Evolutionary conservation across 2,329 filamentous ascomycete genomes (phyloP).

Genomic region (Beauveria sp.): DNA sequence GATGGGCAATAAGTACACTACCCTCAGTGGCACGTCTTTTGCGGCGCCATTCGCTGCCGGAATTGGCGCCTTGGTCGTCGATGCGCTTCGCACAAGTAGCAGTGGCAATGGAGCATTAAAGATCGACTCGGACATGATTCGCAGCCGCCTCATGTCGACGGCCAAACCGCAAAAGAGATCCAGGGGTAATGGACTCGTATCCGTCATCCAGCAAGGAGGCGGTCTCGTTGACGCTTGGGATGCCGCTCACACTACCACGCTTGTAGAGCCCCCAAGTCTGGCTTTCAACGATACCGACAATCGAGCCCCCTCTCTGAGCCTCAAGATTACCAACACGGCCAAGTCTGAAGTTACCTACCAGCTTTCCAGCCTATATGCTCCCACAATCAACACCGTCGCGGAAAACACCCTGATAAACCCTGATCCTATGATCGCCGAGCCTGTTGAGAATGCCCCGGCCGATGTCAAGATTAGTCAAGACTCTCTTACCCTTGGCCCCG

Average conservation of each 20-base stretch:
- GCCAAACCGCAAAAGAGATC: not conserved
- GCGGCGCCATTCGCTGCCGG: not conserved
- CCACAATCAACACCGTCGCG: not conserved
- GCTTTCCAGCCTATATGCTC: conserved; percentile 40
- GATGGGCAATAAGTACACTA: not conserved
- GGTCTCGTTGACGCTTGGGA: conserved; percentile 54
- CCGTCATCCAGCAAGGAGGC: conserved; percentile 48
- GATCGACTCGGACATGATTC: not conserved
- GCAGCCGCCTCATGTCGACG: not conserved
- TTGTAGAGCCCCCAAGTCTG: conserved; percentile 49
- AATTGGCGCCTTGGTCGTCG: not conserved
- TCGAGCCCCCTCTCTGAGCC: conserved; percentile 40
- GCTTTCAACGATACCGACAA: conserved; percentile 58
- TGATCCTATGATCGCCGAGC: not conserved
- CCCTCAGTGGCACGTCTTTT: not conserved
- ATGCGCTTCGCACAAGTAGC: not conserved
- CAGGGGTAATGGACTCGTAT: not conserved
- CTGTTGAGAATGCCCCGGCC: conserved; percentile 32
- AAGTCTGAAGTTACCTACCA: conserved; percentile 41
- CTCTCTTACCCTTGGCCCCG: conserved; percentile 35
- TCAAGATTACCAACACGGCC: conserved; percentile 49
- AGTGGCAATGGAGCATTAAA: not conserved
- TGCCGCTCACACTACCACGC: conserved; percentile 44
- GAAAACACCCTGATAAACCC: not conserved
- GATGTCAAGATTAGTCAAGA: conserved; percentile 33